phyloP scores from a whole-genome alignment of 2,329 filamentous ascomycete genomes.

The Neocucurbitaria cava region DNA sequence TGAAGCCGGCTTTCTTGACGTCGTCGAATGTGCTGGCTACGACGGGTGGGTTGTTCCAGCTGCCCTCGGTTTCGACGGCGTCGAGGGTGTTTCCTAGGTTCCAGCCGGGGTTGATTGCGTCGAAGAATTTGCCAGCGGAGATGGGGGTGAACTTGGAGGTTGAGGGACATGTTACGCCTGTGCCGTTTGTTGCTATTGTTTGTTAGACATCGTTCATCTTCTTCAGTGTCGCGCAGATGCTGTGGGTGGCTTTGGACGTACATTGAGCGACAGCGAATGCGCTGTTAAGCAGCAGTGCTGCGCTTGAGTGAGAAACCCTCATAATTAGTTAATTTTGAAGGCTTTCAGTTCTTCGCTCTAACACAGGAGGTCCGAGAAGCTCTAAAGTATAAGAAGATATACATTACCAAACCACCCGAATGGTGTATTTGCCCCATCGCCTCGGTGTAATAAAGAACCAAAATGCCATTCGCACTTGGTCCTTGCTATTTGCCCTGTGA shows the following conservation, averaged over 20 bases:
- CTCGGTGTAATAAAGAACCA: conserved; percentile 4
- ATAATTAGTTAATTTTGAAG: neutral
- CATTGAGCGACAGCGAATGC: conserved; percentile 8
- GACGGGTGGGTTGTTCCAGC: conserved; percentile 65
- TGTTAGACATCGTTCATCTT: neutral
- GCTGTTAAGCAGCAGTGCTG: conserved; percentile 18
- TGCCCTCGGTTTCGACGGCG: conserved; percentile 62
- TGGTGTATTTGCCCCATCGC: neutral
- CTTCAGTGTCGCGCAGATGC: neutral
- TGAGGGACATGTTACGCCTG: conserved; percentile 43
- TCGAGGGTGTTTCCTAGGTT: conserved; percentile 68
- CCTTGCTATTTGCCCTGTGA: neutral
- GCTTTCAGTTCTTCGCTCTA: neutral
- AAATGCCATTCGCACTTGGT: neutral
- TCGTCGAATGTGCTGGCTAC: conserved; percentile 59
- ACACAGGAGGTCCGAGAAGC: neutral
- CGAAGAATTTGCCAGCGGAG: conserved; percentile 56
- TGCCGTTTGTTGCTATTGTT: conserved; percentile 15
- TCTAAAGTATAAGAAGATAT: neutral
- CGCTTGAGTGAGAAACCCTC: neutral
- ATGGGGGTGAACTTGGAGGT: conserved; percentile 54
- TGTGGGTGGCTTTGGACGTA: neutral
- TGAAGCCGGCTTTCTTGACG: conserved; percentile 63
- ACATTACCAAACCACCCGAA: neutral
- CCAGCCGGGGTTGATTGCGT: conserved; percentile 63